phyloP scores from a whole-genome alignment of 1,284 basidiomycete genomes.

The Lentinula novae-zelandiae region DNA sequence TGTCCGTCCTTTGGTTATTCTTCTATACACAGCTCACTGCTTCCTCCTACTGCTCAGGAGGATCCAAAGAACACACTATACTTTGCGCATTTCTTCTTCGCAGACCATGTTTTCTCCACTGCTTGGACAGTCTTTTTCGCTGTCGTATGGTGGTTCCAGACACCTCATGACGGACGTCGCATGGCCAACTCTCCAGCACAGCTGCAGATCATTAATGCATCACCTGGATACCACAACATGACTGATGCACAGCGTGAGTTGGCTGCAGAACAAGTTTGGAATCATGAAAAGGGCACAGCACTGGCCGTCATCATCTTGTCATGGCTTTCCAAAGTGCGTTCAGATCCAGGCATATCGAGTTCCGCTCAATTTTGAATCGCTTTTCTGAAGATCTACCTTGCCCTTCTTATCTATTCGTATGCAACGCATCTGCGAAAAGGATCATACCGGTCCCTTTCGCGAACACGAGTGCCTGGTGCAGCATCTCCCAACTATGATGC shows the following conservation, averaged over 20 bases:
- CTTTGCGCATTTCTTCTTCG: constrained; percentile 89
- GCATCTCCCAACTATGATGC: constrained; percentile 35
- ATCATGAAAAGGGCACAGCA: constrained; percentile 83
- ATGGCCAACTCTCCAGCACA: constrained; percentile 84
- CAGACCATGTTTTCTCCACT: constrained; percentile 92
- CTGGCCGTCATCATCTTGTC: constrained; percentile 75
- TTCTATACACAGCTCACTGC: not conserved
- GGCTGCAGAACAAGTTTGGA: constrained; percentile 84
- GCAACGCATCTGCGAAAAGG: constrained; percentile 90
- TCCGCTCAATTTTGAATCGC: not conserved
- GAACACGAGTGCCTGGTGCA: constrained; percentile 40
- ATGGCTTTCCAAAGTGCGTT: constrained; percentile 85
- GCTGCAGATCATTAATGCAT: constrained; percentile 69
- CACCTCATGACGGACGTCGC: constrained; percentile 84
- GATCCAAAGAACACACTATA: constrained; percentile 80
- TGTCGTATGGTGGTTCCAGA: constrained; percentile 86
- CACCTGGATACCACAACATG: constrained; percentile 44
- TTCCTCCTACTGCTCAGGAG: constrained; percentile 54
- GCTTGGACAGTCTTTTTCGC: constrained; percentile 91
- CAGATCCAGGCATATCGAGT: not conserved
- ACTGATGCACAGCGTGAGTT: constrained; percentile 59
- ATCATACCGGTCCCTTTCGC: constrained; percentile 83
- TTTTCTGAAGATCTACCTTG: constrained; percentile 80
- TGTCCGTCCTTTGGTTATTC: constrained; percentile 2
- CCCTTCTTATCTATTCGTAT: constrained; percentile 89